A percentile compares a stretch with the other conserved stretches of the same genome.
Evolutionary conservation across 1,284 basidiomycete genomes (phyloP).

Genomic region (Pisolithus thermaeus): DNA sequence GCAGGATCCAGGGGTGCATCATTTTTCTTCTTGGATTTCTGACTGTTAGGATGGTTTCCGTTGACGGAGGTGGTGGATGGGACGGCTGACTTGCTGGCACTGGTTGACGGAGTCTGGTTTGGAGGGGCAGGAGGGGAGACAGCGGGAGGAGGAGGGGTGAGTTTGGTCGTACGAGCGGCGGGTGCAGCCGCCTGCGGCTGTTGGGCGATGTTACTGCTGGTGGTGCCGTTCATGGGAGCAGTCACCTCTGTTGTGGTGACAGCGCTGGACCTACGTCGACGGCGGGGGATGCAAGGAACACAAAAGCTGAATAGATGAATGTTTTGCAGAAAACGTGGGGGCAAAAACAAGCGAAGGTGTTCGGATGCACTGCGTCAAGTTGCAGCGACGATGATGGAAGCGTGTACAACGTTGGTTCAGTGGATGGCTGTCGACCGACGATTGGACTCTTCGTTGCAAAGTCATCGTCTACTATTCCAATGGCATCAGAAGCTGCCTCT

Average conservation of each 20-base stretch:
- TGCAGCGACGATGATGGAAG: not conserved
- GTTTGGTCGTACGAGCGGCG: slow-evolving; percentile 47
- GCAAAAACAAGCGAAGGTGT: slow-evolving; percentile 1
- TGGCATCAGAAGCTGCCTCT: too few species aligned
- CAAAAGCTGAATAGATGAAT: slow-evolving; percentile 23
- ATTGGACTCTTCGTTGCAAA: too few species aligned
- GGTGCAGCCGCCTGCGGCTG: slow-evolving; percentile 9
- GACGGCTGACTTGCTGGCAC: slow-evolving; percentile 23
- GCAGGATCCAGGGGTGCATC: slow-evolving; percentile 70
- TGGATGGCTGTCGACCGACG: not conserved
- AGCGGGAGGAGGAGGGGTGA: slow-evolving; percentile 52
- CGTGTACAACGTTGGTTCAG: not conserved
- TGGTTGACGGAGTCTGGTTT: slow-evolving; percentile 21
- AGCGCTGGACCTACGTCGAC: slow-evolving; percentile 14
- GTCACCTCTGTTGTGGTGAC: slow-evolving; percentile 7
- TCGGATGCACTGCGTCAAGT: not conserved
- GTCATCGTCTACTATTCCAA: too few species aligned
- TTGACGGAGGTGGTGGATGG: slow-evolving; percentile 34
- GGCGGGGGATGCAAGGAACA: slow-evolving; percentile 23
- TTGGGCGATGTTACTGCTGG: slow-evolving; percentile 7
- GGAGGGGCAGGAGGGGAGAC: slow-evolving; percentile 45
- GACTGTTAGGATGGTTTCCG: slow-evolving; percentile 34
- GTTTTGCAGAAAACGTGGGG: slow-evolving; percentile 10
- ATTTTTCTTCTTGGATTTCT: slow-evolving; percentile 63
- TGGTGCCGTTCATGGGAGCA: slow-evolving; percentile 28